Conservation (phyloP, 331 rosid genomes). For the Arachis monticola region DNA sequence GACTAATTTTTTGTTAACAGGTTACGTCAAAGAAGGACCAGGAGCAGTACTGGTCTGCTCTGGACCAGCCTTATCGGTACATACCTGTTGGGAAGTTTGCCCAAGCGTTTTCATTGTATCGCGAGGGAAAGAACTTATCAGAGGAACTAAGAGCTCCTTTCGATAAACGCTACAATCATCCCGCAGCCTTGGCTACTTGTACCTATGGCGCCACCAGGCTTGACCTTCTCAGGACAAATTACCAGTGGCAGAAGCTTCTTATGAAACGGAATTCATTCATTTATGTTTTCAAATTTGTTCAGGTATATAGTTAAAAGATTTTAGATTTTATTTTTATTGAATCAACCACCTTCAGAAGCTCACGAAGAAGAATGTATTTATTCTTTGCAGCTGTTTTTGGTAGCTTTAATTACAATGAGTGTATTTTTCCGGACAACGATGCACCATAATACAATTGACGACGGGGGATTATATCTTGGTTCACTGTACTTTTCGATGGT, state of each 20-base stretch:
- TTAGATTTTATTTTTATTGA: too few relatives aligned
- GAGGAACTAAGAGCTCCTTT: constrained; percentile 76
- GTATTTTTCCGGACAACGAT: constrained; percentile 95
- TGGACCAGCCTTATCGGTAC: constrained; percentile 73
- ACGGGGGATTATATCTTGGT: constrained; percentile 93
- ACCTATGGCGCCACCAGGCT: constrained; percentile 62
- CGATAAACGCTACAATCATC: constrained; percentile 83
- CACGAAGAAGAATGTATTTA: background rate
- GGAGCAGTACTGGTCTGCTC: constrained; percentile 93
- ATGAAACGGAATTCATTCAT: constrained; percentile 95
- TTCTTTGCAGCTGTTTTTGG: constrained; percentile 80
- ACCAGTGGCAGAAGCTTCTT: constrained; percentile 80
- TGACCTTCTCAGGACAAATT: constrained; percentile 85
- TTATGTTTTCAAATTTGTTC: constrained; percentile 89
- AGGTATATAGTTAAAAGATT: constrained; percentile 57
- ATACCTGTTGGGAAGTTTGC: constrained; percentile 83
- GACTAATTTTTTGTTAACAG: constrained; percentile 48
- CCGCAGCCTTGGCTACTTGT: constrained; percentile 88
- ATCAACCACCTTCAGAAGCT: too few relatives aligned
- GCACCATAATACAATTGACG: constrained; percentile 85
- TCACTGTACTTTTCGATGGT: constrained; percentile 91
- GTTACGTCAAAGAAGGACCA: constrained; percentile 97
- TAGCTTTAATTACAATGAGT: constrained; percentile 94
- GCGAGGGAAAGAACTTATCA: constrained; percentile 68
- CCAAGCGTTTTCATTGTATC: constrained; percentile 70